Evolutionary conservation across 495 filamentous ascomycete species (phyloP).

Genomic region (Xylaria venustula): DNA sequence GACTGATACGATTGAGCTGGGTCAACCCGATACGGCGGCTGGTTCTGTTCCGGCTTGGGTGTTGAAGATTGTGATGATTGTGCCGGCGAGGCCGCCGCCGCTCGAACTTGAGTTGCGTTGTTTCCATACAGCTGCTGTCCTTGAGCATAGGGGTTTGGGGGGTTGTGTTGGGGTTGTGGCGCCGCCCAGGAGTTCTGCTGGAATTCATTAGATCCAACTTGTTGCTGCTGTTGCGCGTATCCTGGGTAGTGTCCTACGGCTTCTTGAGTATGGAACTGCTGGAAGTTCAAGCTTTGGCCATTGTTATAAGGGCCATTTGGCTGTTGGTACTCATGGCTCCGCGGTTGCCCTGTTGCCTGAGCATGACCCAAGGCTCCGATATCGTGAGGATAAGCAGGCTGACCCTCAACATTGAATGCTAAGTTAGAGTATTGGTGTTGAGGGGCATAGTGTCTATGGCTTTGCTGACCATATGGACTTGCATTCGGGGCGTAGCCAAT

Average conservation of each 20-base stretch:
- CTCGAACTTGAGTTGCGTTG: neutral
- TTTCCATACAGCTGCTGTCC: slow-evolving; percentile 12
- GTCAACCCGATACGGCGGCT: neutral
- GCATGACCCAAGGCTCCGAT: neutral
- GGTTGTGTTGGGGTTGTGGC: neutral
- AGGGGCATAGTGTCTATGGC: neutral
- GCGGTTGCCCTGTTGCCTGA: neutral
- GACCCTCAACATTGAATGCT: neutral
- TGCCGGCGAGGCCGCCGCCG: neutral
- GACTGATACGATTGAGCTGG: neutral
- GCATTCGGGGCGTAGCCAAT: neutral
- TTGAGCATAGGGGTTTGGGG: slow-evolving; percentile 3
- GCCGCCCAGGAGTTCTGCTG: slow-evolving; percentile 1
- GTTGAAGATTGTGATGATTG: neutral
- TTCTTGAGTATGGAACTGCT: neutral
- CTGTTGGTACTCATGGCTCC: neutral
- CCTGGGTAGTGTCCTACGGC: neutral
- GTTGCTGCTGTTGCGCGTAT: slow-evolving; percentile 3
- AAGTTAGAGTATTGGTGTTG: neutral
- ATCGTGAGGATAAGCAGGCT: neutral
- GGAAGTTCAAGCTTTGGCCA: neutral
- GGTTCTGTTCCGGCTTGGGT: neutral
- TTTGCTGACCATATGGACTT: slow-evolving; percentile 1
- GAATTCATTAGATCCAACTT: slow-evolving; percentile 5
- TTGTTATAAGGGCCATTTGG: neutral